These are phyloP conservation scores for Avicennia marina DNA, from an alignment of 257 asterid genomes.

Conservation along the genomic window DNA sequence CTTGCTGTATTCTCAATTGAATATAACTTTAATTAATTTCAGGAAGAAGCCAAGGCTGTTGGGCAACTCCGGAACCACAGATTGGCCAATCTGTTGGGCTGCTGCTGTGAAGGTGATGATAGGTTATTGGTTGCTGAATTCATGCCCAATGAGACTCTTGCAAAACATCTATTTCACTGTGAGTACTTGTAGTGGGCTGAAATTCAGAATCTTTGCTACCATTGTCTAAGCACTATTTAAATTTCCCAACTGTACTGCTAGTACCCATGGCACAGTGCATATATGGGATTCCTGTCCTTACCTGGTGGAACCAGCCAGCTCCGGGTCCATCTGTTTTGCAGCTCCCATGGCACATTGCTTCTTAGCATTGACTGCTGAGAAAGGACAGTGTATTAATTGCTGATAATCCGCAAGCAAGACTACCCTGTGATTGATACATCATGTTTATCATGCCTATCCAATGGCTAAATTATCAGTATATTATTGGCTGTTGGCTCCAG, in stretches of 20 bases:
- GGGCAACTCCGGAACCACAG: constrained; percentile 80
- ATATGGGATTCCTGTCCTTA: no score
- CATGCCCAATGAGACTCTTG: constrained; percentile 94
- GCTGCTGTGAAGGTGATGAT: constrained; percentile 96
- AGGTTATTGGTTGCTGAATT: constrained; percentile 89
- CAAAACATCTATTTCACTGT: constrained; percentile 94
- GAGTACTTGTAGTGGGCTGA: no score
- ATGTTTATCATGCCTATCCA: no score
- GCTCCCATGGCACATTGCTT: background rate
- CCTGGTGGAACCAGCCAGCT: no score
- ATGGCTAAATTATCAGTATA: no score
- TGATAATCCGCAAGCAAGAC: background rate
- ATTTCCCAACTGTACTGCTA: no score
- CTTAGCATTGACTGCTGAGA: background rate
- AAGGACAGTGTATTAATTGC: background rate
- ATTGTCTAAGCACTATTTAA: no score
- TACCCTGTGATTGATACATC: no score
- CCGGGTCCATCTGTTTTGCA: no score
- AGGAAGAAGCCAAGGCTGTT: constrained; percentile 94
- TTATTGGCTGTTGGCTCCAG: no score
- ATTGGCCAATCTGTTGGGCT: constrained; percentile 85
- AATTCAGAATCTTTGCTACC: background rate
- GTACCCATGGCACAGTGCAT: no score
- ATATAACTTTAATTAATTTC: constrained; percentile 16
- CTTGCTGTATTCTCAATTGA: background rate